These are phyloP conservation scores for Phytopythium vexans DNA, from an alignment of 352 stramenopile species.

Conservation along the genomic window DNA sequence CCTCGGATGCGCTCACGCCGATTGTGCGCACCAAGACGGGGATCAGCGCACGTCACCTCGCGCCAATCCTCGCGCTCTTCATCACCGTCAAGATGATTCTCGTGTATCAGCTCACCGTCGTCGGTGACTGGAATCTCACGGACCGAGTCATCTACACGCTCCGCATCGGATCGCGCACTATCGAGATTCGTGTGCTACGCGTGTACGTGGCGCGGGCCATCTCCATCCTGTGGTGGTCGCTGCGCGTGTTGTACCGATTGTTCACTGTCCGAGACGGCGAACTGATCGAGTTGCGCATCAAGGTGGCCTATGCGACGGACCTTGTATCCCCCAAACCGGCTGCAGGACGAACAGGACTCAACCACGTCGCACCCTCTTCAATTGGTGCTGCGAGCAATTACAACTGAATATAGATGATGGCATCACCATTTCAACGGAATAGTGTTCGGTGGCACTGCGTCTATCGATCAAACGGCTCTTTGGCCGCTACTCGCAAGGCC, in stretches of 20 bases:
- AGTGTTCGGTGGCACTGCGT: not conserved
- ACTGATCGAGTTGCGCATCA: conserved; percentile 4
- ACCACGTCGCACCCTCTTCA: not conserved
- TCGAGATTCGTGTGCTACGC: not conserved
- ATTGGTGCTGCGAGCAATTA: no score
- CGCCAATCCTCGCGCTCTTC: conserved; percentile 5
- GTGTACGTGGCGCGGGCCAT: not conserved
- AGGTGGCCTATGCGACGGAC: not conserved
- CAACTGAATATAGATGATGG: not conserved
- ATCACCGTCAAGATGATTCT: not conserved
- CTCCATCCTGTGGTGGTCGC: conserved; percentile 6
- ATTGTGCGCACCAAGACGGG: conserved; percentile 6
- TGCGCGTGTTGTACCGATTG: conserved; percentile 1
- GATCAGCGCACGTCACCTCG: not conserved
- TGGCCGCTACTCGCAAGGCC: not conserved
- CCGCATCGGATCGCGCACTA: not conserved
- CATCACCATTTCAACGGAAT: no score
- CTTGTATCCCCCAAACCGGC: not conserved
- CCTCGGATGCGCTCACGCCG: conserved; percentile 4
- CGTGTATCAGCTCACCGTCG: not conserved
- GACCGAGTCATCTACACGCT: not conserved
- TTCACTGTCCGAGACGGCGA: conserved; percentile 2
- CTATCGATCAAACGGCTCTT: not conserved
- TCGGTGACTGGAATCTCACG: not conserved
- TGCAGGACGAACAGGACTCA: not conserved